Percentiles rank a stretch among this genome's conserved stretches.
Evolutionary conservation across 805 yeast genomes (phyloP).

Genomic region (Kazachstania taianensis): DNA sequence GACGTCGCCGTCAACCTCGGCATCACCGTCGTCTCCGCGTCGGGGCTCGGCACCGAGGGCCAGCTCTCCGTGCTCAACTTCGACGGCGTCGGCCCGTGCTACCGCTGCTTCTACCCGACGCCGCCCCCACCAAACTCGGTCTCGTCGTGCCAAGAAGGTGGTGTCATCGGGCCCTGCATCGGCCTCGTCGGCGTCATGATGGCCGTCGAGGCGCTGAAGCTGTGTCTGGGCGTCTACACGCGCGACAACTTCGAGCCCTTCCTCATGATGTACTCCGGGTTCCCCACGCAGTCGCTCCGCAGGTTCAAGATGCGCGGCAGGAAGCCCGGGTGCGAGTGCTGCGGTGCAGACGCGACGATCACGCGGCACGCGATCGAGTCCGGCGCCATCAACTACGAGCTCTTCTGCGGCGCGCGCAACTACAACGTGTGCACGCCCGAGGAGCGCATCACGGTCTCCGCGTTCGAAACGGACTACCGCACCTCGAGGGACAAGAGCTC

Average conservation of each 20-base stretch:
- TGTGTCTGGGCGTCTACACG: constrained; percentile 48
- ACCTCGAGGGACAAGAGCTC: constrained; percentile 4
- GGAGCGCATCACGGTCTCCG: constrained; percentile 39
- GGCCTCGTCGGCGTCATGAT: constrained; percentile 83
- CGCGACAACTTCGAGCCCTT: constrained; percentile 53
- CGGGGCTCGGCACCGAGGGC: constrained; percentile 87
- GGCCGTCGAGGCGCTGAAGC: constrained; percentile 79
- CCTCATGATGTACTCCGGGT: constrained; percentile 57
- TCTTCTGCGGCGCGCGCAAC: constrained; percentile 60
- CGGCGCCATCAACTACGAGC: constrained; percentile 49
- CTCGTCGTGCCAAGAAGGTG: constrained; percentile 84
- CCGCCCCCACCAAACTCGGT: constrained; percentile 84
- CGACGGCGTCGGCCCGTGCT: constrained; percentile 70
- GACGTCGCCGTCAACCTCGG: constrained; percentile 67
- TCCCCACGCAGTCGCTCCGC: constrained; percentile 54
- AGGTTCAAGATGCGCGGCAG: constrained; percentile 71
- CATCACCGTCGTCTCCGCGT: constrained; percentile 77
- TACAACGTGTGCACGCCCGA: constrained; percentile 36
- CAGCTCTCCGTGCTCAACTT: constrained; percentile 73
- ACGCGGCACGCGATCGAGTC: constrained; percentile 36
- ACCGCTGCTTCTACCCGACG: constrained; percentile 81
- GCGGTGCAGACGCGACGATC: constrained; percentile 47
- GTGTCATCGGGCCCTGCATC: constrained; percentile 92
- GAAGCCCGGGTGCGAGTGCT: constrained; percentile 49
- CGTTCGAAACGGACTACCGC: constrained; percentile 24